A percentile compares a stretch with the other conserved stretches of the same genome.
Conservation (phyloP, 2,329 filamentous ascomycete genomes). For the Plenodomus biglobosus region DNA sequence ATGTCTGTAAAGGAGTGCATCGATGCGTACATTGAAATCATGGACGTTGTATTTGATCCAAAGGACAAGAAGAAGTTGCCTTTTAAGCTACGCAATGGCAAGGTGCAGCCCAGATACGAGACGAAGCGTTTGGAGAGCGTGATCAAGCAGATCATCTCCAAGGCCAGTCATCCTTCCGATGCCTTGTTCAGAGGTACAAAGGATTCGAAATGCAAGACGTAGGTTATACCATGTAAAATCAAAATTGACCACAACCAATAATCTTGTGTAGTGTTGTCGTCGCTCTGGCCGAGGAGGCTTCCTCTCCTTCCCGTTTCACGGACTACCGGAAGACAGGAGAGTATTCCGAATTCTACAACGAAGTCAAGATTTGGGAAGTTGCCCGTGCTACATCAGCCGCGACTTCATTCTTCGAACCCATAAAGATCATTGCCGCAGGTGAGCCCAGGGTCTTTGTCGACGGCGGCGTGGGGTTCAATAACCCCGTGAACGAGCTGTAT, state of each 20-base stretch:
- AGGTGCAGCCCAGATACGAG: conserved; percentile 13
- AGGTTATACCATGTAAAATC: background rate
- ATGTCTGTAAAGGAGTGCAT: conserved; percentile 19
- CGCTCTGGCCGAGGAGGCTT: conserved; percentile 5
- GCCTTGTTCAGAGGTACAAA: conserved; percentile 7
- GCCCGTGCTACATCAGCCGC: conserved; percentile 18
- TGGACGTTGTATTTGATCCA: conserved; percentile 10
- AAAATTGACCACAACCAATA: background rate
- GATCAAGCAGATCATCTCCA: conserved; percentile 9
- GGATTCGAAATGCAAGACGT: conserved; percentile 7
- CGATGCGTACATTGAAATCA: conserved; percentile 9
- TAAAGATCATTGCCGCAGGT: conserved; percentile 32
- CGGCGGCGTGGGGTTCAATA: conserved; percentile 45
- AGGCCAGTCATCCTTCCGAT: conserved; percentile 3
- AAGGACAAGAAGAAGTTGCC: conserved; percentile 4
- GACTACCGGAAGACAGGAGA: conserved; percentile 7
- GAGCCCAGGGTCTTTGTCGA: conserved; percentile 45
- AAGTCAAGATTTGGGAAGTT: conserved; percentile 36
- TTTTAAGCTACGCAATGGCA: conserved; percentile 9
- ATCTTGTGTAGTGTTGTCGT: conserved; percentile 4
- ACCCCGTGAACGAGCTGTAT: conserved; percentile 47
- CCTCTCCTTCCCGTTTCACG: conserved; percentile 5
- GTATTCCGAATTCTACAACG: conserved; percentile 10
- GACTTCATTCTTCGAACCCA: conserved; percentile 34
- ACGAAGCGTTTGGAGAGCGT: conserved; percentile 12